Evolutionary conservation across 2,329 filamentous ascomycete species (phyloP).

Genomic region (Colletotrichum gloeosporioides): DNA sequence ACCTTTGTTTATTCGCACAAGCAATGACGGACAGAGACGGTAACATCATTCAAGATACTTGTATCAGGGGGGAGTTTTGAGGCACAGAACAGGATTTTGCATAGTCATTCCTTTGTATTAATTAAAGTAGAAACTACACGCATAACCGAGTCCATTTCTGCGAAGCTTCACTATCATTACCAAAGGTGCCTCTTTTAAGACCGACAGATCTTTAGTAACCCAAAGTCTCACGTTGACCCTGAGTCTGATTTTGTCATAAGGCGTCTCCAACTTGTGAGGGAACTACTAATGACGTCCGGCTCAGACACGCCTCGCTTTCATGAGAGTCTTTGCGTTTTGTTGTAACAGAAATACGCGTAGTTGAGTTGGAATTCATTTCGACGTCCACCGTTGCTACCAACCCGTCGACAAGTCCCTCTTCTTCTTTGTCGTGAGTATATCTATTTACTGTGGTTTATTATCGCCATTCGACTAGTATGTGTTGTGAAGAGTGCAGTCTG

Average conservation of each 20-base stretch:
- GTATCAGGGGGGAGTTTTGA: accelerated
- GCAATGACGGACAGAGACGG: not conserved
- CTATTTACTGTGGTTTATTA: not conserved
- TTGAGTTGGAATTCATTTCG: not conserved
- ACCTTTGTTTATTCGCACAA: not conserved
- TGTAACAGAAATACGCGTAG: not conserved
- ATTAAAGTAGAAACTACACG: not conserved
- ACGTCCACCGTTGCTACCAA: accelerated
- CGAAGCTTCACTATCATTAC: not conserved
- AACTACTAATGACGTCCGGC: not conserved
- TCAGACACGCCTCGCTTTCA: not conserved
- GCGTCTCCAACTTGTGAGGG: accelerated
- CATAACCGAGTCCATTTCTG: not conserved
- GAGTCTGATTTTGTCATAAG: not conserved
- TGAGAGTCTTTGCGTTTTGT: not conserved
- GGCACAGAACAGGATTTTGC: not conserved
- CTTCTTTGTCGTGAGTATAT: not conserved
- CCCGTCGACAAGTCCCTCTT: not conserved
- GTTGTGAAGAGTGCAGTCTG: not conserved
- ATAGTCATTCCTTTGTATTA: accelerated
- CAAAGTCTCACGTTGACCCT: not conserved
- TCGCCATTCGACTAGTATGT: not conserved
- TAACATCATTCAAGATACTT: accelerated
- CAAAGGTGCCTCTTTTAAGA: not conserved
- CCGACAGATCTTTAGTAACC: not conserved